Base-by-base conservation (phyloP, 2,329 filamentous ascomycete species). In the Plenodomus tracheiphilus region DNA sequence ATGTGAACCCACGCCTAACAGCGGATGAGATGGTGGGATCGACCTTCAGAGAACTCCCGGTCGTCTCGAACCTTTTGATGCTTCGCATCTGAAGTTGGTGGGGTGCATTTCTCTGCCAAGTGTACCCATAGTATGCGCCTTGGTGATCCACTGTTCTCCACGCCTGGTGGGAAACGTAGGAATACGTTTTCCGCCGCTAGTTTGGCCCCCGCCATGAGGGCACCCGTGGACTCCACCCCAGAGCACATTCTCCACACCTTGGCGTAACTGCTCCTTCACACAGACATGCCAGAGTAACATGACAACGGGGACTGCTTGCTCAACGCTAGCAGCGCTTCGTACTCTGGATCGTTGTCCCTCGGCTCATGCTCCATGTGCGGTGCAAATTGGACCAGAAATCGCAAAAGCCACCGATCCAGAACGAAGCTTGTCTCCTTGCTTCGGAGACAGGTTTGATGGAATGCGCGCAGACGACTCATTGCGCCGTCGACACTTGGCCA, bases 371-470 rank as follows among this genome's bases (percentile, higher is more conserved):
- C 60, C 56, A 63, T 59, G 20, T 63, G 60, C 44, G 60, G 60
- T 4, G 60, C 58, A 42, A 63, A 63, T 19, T 63, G 60, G 11
- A 63, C 58, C 17, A 63, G 48, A 47, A 63, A 63, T 36, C 60
- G 58, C 39, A 63, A 28, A 34, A 63, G 40, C 60, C 60, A 63
- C 39, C 60, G 50, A 42, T 63, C 60, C 22, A 63, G 43, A 40
- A 63, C 58, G 21, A 63, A 63, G 42, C 60, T 63, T 1, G 60
- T 63, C n/a, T 63, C 60, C 40, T 60, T 63, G 32, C 58, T 58
- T 52, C 58, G 50, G 9, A 63, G 47, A 42, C 60, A 63, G 19
- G 58, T 63, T 34, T 63, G 60, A 44, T 63, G 60, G 30, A 63
- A 63, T 22, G 60, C 60, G 37, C 58, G 53, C 16, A 63, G 41